Evolutionary conservation across 331 rosid genomes (phyloP).

Genomic region (Acacia pycnantha): DNA sequence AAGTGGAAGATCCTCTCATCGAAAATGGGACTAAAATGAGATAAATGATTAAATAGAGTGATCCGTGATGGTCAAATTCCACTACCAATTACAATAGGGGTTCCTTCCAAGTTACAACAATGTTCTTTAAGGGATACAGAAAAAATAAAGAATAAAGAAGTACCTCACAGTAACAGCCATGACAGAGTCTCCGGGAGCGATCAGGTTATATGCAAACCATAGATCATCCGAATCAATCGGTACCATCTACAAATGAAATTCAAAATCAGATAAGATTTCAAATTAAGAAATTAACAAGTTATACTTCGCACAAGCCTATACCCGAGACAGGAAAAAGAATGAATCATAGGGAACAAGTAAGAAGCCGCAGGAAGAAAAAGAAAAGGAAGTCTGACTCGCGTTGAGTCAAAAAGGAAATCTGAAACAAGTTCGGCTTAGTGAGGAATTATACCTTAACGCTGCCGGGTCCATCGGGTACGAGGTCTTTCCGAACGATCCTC

Average conservation of each 20-base stretch:
- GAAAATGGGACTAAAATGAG: not conserved
- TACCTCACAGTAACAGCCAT: slow-evolving; percentile 93
- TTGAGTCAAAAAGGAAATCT: not conserved
- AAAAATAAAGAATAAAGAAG: not conserved
- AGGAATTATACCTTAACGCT: slow-evolving; percentile 72
- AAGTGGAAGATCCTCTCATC: not conserved
- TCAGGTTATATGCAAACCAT: slow-evolving; percentile 86
- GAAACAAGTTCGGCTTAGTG: not conserved
- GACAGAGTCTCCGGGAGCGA: slow-evolving; percentile 82
- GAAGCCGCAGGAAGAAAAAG: not conserved
- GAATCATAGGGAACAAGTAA: not conserved
- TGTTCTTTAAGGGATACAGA: not conserved
- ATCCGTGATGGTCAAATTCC: not conserved
- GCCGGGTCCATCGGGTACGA: slow-evolving; percentile 77
- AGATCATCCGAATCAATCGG: slow-evolving; percentile 90
- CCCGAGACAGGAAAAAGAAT: not conserved
- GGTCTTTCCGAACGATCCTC: slow-evolving; percentile 82
- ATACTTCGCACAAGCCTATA: not conserved
- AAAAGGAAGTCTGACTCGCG: not conserved
- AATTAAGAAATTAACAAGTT: not conserved
- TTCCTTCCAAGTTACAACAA: not conserved
- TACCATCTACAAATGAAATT: slow-evolving; percentile 59
- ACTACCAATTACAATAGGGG: not conserved
- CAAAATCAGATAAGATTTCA: not conserved
- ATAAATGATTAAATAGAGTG: not conserved